phyloP scores from a whole-genome alignment of 805 yeast genomes.

The Candida gorgasii region DNA sequence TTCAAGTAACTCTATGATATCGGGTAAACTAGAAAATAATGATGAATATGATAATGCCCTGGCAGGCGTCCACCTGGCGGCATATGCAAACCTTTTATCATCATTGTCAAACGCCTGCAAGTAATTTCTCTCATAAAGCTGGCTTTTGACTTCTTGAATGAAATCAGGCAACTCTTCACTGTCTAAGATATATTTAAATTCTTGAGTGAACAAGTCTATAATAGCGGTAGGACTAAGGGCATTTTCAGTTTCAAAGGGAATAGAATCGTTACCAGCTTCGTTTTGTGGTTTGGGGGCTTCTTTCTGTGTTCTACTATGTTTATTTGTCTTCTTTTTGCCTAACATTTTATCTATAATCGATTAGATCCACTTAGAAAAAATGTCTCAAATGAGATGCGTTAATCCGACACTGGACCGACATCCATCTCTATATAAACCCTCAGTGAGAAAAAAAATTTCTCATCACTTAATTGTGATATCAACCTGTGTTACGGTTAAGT shows the following conservation, averaged over 20 bases:
- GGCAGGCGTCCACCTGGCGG: slow-evolving; percentile 83
- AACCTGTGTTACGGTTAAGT: slow-evolving; percentile 55
- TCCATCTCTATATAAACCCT: not conserved
- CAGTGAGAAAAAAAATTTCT: not conserved
- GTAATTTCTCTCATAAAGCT: slow-evolving; percentile 71
- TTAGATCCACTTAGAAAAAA: too few relatives aligned
- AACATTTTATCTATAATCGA: slow-evolving; percentile 7
- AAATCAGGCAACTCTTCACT: slow-evolving; percentile 37
- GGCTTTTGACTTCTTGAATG: slow-evolving; percentile 70
- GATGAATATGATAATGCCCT: slow-evolving; percentile 75
- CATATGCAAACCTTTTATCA: slow-evolving; percentile 71
- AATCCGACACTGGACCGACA: too few relatives aligned
- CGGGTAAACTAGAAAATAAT: slow-evolving; percentile 54
- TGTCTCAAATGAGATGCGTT: too few relatives aligned
- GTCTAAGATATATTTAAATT: slow-evolving; percentile 33
- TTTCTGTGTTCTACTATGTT: not conserved
- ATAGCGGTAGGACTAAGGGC: slow-evolving; percentile 36
- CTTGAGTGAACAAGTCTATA: slow-evolving; percentile 35
- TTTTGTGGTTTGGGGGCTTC: slow-evolving; percentile 8
- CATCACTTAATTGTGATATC: slow-evolving; percentile 20
- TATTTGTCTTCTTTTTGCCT: slow-evolving; percentile 7
- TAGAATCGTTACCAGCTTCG: slow-evolving; percentile 15
- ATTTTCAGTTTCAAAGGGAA: slow-evolving; percentile 36
- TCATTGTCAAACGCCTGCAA: slow-evolving; percentile 64
- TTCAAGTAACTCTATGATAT: slow-evolving; percentile 38